These are phyloP conservation scores for Quercus rubra DNA, from an alignment of 306 rosid genomes.

Conservation along the genomic window DNA sequence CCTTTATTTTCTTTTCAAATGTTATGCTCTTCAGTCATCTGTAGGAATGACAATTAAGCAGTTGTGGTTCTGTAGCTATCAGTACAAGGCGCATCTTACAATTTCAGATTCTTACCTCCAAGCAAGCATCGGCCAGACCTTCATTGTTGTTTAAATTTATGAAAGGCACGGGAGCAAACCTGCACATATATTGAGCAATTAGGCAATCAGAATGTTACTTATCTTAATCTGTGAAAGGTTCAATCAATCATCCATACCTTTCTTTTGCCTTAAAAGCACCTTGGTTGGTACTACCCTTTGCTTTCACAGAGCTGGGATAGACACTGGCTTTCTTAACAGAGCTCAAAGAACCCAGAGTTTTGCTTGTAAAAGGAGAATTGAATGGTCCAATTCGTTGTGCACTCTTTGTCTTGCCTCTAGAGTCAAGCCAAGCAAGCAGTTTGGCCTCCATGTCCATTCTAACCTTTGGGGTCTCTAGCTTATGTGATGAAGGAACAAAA, in stretches of 20 bases:
- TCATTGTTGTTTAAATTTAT: constrained; percentile 47
- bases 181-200: constrained; percentile 29
- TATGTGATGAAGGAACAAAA: constrained; percentile 53
- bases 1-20: too few species aligned
- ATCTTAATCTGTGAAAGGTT: background rate
- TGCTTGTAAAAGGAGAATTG: constrained; percentile 54
- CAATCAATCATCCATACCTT: constrained; percentile 39
- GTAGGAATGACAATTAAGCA: too few species aligned
- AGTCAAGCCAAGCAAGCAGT: constrained; percentile 79
- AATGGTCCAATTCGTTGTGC: constrained; percentile 41
- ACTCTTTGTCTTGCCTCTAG: constrained; percentile 75
- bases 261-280: constrained; percentile 35
- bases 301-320: constrained; percentile 50
- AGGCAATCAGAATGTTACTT: background rate
- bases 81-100: background rate
- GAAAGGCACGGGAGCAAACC: constrained; percentile 49
- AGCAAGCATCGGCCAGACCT: constrained; percentile 32
- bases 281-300: constrained; percentile 33
- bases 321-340: constrained; percentile 51
- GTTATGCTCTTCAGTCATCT: too few species aligned
- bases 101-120: constrained; percentile 47
- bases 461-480: constrained; percentile 64
- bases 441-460: constrained; percentile 88
- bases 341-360: constrained; percentile 49
- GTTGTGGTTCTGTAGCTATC: too few species aligned